Conservation (phyloP, 148 eudicot species). For the Chenopodium formosanum region DNA sequence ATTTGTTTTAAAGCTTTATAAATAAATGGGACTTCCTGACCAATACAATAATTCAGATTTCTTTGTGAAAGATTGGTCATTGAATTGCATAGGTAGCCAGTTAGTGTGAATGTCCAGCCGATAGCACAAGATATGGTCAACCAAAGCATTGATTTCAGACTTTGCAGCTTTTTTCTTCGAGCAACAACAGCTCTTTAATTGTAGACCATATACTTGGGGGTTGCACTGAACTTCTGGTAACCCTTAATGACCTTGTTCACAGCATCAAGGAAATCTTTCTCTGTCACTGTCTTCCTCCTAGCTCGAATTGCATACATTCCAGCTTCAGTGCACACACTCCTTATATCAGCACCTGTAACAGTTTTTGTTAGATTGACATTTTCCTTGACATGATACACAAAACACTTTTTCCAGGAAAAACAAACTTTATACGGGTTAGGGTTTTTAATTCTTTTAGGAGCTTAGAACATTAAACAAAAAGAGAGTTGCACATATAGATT, state of each 20-base stretch:
- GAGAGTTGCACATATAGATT: not conserved
- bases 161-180: not conserved
- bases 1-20: not conserved
- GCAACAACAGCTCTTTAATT: constrained; percentile 36
- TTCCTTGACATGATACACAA: not conserved
- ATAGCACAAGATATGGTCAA: not conserved
- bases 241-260: constrained; percentile 98
- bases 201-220: constrained; percentile 95
- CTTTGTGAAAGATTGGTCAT: not conserved
- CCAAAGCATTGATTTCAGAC: not conserved
- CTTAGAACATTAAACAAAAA: not conserved
- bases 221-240: constrained; percentile 95
- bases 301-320: constrained; percentile 97
- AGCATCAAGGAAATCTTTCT: constrained; percentile 93
- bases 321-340: constrained; percentile 96
- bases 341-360: constrained; percentile 79
- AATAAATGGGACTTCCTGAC: not conserved
- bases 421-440: not conserved
- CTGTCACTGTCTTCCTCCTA: constrained; percentile 85
- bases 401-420: not conserved
- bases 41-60: not conserved
- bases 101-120: not conserved
- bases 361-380: not conserved
- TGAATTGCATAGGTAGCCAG: not conserved
- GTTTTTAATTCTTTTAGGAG: not conserved